phyloP scores from a whole-genome alignment of 2,329 filamentous ascomycete genomes.

The Aspergillus novoparasiticus region DNA sequence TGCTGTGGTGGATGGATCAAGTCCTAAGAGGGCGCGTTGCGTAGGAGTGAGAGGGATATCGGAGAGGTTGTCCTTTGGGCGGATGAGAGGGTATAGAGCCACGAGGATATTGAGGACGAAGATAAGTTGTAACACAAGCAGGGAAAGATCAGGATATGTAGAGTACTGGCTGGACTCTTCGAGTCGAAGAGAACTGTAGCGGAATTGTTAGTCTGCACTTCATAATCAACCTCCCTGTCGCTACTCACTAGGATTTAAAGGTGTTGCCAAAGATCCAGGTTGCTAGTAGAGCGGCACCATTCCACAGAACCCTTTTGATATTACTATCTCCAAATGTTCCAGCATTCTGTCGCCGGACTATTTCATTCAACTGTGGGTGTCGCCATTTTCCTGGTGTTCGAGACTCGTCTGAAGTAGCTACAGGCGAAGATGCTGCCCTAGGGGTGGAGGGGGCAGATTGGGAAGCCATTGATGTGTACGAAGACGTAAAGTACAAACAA shows the following conservation, averaged over 20 bases:
- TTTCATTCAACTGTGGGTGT: constrained; percentile 86
- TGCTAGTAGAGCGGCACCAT: constrained; percentile 58
- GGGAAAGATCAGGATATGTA: constrained; percentile 46
- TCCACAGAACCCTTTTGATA: constrained; percentile 69
- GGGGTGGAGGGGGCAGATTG: constrained; percentile 46
- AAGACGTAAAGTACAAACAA: constrained; percentile 6
- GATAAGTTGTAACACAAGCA: constrained; percentile 63
- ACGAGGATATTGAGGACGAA: constrained; percentile 70
- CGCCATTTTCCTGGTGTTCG: constrained; percentile 76
- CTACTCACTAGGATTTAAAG: constrained; percentile 41
- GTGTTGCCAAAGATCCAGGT: constrained; percentile 50
- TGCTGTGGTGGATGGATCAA: constrained; percentile 68
- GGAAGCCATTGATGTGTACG: constrained; percentile 35
- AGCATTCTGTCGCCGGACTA: constrained; percentile 76
- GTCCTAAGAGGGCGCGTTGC: constrained; percentile 81
- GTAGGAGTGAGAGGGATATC: constrained; percentile 91
- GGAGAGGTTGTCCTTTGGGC: constrained; percentile 72
- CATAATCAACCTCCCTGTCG: not conserved
- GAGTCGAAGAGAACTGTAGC: constrained; percentile 38
- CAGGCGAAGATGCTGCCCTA: constrained; percentile 30
- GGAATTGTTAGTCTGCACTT: constrained; percentile 17
- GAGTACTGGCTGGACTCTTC: constrained; percentile 38
- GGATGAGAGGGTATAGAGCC: constrained; percentile 72
- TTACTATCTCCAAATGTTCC: constrained; percentile 79
- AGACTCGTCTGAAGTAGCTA: constrained; percentile 33